A percentile compares a stretch with the other conserved stretches of the same genome.
Conservation (phyloP, 2,329 filamentous ascomycete species). For the Cladophialophora yegresii region DNA sequence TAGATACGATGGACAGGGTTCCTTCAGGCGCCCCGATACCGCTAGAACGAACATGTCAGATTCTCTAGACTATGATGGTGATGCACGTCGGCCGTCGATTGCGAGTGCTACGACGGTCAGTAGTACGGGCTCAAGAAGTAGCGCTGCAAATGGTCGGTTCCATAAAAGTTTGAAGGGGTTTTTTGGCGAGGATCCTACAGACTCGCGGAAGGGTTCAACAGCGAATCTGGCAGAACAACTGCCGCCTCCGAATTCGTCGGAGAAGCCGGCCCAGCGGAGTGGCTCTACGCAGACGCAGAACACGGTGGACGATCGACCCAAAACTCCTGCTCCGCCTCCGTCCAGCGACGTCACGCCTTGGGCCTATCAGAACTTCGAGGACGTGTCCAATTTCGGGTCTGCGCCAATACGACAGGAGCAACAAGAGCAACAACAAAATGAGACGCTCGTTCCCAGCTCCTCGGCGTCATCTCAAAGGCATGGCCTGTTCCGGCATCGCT, state of each 20-base stretch:
- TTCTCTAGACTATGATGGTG: slow-evolving; percentile 62
- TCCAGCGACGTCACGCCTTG: slow-evolving; percentile 95
- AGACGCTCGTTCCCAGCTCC: slow-evolving; percentile 55
- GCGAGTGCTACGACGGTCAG: slow-evolving; percentile 85
- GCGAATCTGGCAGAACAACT: slow-evolving; percentile 59
- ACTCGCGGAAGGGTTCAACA: slow-evolving; percentile 45
- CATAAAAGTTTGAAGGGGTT: slow-evolving; percentile 85
- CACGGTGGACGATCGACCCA: slow-evolving; percentile 45
- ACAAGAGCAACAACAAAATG: slow-evolving; percentile 57
- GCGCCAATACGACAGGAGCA: slow-evolving; percentile 37
- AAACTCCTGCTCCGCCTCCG: slow-evolving; percentile 67
- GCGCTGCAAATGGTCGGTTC: slow-evolving; percentile 67
- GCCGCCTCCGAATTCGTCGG: slow-evolving; percentile 61
- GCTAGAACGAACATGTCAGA: slow-evolving; percentile 59
- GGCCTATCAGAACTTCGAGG: slow-evolving; percentile 83
- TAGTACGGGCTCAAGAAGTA: slow-evolving; percentile 77
- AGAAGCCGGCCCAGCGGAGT: slow-evolving; percentile 62
- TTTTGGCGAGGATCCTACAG: slow-evolving; percentile 85
- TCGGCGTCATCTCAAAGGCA: slow-evolving; percentile 53
- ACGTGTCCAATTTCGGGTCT: slow-evolving; percentile 39
- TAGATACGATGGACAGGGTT: slow-evolving; percentile 58
- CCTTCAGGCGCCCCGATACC: slow-evolving; percentile 64
- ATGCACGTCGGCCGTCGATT: slow-evolving; percentile 81
- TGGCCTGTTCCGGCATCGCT: slow-evolving; percentile 49
- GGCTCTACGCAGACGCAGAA: slow-evolving; percentile 75